A percentile compares a stretch with the other conserved stretches of the same genome.
phyloP scores from a whole-genome alignment of 2,329 filamentous ascomycete genomes.

The Chrysosporium queenslandicum region DNA sequence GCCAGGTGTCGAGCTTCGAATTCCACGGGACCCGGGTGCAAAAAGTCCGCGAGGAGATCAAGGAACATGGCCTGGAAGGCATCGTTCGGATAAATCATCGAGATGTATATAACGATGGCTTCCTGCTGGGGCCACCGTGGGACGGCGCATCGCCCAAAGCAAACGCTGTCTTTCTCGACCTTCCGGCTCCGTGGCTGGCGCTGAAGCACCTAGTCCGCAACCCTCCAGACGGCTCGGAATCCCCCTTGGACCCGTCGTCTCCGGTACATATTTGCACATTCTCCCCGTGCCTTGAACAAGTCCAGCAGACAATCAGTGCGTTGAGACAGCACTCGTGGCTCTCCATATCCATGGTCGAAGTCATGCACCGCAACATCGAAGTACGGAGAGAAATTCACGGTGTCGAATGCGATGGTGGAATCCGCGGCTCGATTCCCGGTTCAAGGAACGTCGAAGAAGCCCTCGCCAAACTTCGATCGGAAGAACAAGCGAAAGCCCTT shows the following conservation, averaged over 20 bases:
- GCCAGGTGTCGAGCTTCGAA: conserved; percentile 43
- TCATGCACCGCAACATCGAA: conserved; percentile 68
- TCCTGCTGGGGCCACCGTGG: conserved; percentile 29
- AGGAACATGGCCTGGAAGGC: conserved; percentile 35
- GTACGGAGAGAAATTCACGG: conserved; percentile 73
- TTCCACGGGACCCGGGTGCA: conserved; percentile 39
- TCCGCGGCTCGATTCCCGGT: conserved; percentile 59
- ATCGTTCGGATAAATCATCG: conserved; percentile 40
- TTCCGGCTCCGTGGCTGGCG: conserved; percentile 43
- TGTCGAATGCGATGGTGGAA: conserved; percentile 54
- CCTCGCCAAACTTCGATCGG: conserved; percentile 58
- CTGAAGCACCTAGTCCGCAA: conserved; percentile 39
- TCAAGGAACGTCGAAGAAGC: conserved; percentile 67
- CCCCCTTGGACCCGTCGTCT: conserved; percentile 59
- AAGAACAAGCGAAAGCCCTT: conserved; percentile 53
- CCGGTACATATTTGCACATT: conserved; percentile 82
- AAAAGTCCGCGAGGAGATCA: conserved; percentile 36
- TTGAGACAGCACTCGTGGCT: conserved; percentile 78
- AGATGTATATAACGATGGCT: conserved; percentile 43
- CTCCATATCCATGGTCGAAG: conserved; percentile 86
- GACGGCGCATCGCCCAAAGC: conserved; percentile 35
- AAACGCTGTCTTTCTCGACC: conserved; percentile 41
- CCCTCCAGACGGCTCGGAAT: conserved; percentile 27
- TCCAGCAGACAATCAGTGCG: conserved; percentile 70
- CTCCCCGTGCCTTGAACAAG: conserved; percentile 94